Conservation (phyloP, 2,329 filamentous ascomycete genomes). For the Colletotrichum melonis region DNA sequence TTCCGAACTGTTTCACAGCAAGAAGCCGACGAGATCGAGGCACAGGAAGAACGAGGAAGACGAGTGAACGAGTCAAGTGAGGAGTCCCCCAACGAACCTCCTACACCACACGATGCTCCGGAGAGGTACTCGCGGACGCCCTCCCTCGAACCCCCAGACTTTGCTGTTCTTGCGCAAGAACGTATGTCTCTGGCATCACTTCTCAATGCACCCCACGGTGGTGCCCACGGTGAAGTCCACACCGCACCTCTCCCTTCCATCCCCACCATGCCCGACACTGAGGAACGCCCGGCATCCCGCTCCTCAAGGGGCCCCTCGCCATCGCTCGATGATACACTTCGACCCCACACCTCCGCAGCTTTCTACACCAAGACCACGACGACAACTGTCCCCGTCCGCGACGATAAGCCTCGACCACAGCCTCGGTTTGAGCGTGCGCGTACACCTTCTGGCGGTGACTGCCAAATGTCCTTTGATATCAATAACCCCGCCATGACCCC, state of each 20-base stretch:
- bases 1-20: constrained; percentile 70
- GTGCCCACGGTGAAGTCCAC: constrained; percentile 45
- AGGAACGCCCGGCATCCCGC: constrained; percentile 16
- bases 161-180: constrained; percentile 63
- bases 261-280: constrained; percentile 53
- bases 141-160: constrained; percentile 71
- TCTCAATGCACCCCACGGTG: constrained; percentile 65
- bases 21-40: constrained; percentile 58
- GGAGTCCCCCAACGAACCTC: constrained; percentile 41
- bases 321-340: constrained; percentile 36
- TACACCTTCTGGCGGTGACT: constrained; percentile 54
- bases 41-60: constrained; percentile 41
- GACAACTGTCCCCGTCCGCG: constrained; percentile 63
- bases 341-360: constrained; percentile 59
- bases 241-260: constrained; percentile 50
- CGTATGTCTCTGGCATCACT: constrained; percentile 71
- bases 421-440: constrained; percentile 58
- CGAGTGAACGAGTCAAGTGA: constrained; percentile 32
- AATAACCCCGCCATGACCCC: constrained; percentile 70
- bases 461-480: constrained; percentile 60
- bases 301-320: constrained; percentile 19
- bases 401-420: constrained; percentile 49
- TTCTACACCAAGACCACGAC: constrained; percentile 64
- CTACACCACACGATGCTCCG: constrained; percentile 47
- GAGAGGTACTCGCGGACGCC: constrained; percentile 66